Conservation (phyloP, 2,329 filamentous ascomycete species). For the Dactylellina leptospora region DNA sequence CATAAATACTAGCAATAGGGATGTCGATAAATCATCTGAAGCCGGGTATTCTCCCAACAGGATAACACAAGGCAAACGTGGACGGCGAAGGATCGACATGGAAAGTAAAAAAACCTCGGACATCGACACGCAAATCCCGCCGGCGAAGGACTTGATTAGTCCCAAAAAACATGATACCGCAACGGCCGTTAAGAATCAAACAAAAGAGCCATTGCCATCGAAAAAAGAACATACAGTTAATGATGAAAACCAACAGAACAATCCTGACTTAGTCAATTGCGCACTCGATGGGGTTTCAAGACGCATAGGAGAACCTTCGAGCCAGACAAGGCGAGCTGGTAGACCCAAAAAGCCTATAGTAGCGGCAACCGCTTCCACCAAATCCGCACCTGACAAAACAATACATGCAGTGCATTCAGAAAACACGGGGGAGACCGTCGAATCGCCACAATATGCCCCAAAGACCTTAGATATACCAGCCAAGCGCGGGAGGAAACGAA, state of each 20-base stretch:
- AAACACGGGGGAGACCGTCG: background rate
- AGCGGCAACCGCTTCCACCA: background rate
- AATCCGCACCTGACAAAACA: background rate
- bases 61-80: too few species aligned
- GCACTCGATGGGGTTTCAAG: background rate
- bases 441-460: background rate
- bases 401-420: background rate
- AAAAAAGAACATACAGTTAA: too few species aligned
- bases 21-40: too few species aligned
- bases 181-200: too few species aligned
- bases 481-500: slow-evolving; percentile 50
- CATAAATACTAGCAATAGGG: too few species aligned
- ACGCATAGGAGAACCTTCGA: slow-evolving; percentile 23
- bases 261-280: background rate
- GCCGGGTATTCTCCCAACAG: too few species aligned
- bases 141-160: too few species aligned
- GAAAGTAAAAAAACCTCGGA: too few species aligned
- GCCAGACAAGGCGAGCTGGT: slow-evolving; percentile 41
- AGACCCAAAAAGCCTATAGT: slow-evolving; percentile 28
- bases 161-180: too few species aligned
- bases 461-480: background rate
- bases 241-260: background rate
- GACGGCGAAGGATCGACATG: too few species aligned
- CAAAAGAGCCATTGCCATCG: too few species aligned
- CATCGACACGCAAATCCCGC: too few species aligned